Percentiles rank a stretch among this genome's conserved stretches.
Conservation (phyloP, 192 early-diverging fungal genomes). For the Rhizoclosmatium sp. region DNA sequence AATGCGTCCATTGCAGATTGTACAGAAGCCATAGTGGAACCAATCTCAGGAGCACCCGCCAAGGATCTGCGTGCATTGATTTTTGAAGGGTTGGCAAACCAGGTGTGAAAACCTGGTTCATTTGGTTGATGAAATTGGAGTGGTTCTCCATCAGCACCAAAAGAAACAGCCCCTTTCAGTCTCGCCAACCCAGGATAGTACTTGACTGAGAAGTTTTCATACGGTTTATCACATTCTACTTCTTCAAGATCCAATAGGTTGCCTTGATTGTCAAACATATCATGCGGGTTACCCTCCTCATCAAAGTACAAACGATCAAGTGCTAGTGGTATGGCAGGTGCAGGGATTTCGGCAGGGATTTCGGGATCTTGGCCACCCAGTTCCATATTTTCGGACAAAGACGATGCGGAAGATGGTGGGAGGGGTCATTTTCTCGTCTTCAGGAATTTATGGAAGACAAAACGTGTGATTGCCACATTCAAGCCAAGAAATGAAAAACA, state of each 20-base stretch:
- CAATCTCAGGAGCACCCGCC: not conserved
- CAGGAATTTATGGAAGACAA: too few relatives aligned
- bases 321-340: not conserved
- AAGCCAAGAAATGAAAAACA: too few relatives aligned
- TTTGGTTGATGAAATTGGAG: not conserved
- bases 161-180: not conserved
- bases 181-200: not conserved
- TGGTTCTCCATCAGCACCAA: not conserved
- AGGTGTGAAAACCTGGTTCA: not conserved
- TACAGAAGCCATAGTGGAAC: not conserved
- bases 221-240: not conserved
- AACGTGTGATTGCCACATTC: too few relatives aligned
- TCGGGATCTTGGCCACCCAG: too few relatives aligned
- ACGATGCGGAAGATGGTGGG: too few relatives aligned
- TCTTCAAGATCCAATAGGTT: not conserved
- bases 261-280: not conserved
- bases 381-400: too few relatives aligned
- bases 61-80: not conserved
- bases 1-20: not conserved
- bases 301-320: not conserved
- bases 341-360: not conserved
- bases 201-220: not conserved
- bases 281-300: not conserved
- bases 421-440: too few relatives aligned
- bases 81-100: not conserved